These are phyloP conservation scores for Stylosanthes scabra DNA, from an alignment of 331 rosid genomes.

Conservation along the genomic window DNA sequence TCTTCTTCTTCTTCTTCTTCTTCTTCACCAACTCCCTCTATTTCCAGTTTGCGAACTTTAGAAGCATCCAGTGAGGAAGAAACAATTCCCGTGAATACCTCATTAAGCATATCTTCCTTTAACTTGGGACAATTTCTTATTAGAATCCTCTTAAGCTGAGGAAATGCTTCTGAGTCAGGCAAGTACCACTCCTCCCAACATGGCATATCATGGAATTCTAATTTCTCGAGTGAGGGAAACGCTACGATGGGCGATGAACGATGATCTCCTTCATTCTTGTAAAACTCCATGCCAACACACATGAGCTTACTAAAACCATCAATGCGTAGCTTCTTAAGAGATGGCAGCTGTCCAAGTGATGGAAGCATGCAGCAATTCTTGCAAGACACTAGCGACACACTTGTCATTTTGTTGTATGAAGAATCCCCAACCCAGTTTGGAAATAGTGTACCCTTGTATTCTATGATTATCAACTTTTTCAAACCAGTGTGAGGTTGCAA, in stretches of 20 bases:
- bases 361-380: not conserved
- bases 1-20: too few species aligned
- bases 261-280: not conserved
- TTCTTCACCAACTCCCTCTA: too few species aligned
- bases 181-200: constrained; percentile 34
- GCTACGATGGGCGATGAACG: not conserved
- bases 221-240: constrained; percentile 16
- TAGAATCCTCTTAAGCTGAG: not conserved
- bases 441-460: constrained; percentile 2
- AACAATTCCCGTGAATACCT: not conserved
- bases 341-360: not conserved
- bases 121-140: not conserved
- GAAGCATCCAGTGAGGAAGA: not conserved
- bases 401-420: not conserved
- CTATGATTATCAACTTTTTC: fast-evolving
- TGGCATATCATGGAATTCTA: constrained; percentile 30
- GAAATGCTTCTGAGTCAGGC: not conserved
- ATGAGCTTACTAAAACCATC: not conserved
- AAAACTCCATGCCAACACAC: constrained; percentile 33
- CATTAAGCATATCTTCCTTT: not conserved
- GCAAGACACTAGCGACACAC: not conserved
- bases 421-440: too few species aligned
- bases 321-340: too few species aligned
- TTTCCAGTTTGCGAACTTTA: not conserved
- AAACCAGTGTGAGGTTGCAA: not conserved